Evolutionary conservation across 2,329 filamentous ascomycete species (phyloP).

Genomic region (Clarireedia paspali): DNA sequence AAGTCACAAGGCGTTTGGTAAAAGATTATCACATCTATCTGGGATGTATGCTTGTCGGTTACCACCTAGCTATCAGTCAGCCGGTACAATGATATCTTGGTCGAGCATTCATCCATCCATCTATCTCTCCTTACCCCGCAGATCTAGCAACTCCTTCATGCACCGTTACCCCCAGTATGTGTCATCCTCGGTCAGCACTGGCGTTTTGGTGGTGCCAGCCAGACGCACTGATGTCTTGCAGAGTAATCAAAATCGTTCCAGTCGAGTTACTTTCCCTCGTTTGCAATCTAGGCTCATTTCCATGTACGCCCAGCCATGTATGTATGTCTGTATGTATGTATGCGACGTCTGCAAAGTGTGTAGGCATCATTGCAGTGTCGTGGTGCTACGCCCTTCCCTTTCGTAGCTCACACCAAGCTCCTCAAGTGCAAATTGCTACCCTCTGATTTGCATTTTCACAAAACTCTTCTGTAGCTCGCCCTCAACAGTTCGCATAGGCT

Average conservation of each 20-base stretch:
- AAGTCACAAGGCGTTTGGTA: neutral
- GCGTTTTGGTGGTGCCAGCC: neutral
- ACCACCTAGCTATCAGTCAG: neutral
- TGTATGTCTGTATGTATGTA: neutral
- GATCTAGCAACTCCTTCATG: neutral
- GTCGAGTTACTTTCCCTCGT: no score
- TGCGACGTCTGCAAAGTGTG: neutral
- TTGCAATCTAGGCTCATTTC: neutral
- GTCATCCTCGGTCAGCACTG: neutral
- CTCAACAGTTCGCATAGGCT: neutral
- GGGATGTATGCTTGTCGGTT: neutral
- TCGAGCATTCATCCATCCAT: neutral
- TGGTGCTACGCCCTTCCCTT: neutral
- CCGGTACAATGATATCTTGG: neutral
- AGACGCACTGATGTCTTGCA: constrained; percentile 7
- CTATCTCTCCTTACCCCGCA: neutral
- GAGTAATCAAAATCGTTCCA: neutral
- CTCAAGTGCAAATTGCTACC: no score
- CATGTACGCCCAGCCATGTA: neutral
- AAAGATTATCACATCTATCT: neutral
- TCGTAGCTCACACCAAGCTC: neutral
- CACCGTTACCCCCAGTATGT: neutral
- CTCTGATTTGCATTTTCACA: no score
- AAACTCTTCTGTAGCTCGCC: neutral
- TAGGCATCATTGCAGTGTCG: neutral